Base-by-base conservation (phyloP, 2,329 filamentous ascomycete genomes). In the Intubia oerlemansii region DNA sequence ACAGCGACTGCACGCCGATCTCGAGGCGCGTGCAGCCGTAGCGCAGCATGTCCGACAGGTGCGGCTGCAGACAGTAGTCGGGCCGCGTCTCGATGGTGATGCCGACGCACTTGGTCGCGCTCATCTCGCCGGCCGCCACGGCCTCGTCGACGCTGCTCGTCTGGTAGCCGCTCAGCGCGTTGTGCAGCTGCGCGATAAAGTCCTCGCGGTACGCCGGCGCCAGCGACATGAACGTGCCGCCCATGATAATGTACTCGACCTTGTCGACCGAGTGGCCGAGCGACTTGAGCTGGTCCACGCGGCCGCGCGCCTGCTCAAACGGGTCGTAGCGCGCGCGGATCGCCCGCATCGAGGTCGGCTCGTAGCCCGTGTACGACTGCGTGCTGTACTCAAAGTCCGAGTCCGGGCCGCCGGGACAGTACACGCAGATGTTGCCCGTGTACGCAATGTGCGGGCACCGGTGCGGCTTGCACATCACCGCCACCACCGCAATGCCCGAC, bases 241-340 rank as follows among this genome's bases (percentile, higher is more conserved):
- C 88, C 88, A 98, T 98, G 47, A 98, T 92, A 46, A 98, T 98
- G 51, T 95, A 98, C 56, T 98, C 88, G 15, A 98, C 88, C 51
- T 98, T 98, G 55, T 98, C 88, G 27, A 98, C 88, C 25, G 81
- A 92, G 51, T 98, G 88, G 1, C 88, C 88, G 0, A 98, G 62
- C 2, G 80, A 78, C 50, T 91, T 90, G 45, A 98, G 81, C 54
- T 98, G 88, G 42, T 98, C 90, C 5, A 98, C 85, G 40, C 88
- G 71, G 24, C 88, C 88, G 47, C 88, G 66, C 11, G 88, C 88
- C 56, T 98, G 88, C 51, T 98, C 88, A 42, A 93, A 98, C 0
- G 88, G 88, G 45, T 98, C 90, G 46, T 98, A 98, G 28, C 90
- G 71, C 18, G 88, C 88, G 36, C 90, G 75, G 40, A 98, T 98